A percentile compares a stretch with the other conserved stretches of the same genome.
Evolutionary conservation across 371 early-diverging fungal genomes (phyloP).

Genomic region (Mucor circinelloides): DNA sequence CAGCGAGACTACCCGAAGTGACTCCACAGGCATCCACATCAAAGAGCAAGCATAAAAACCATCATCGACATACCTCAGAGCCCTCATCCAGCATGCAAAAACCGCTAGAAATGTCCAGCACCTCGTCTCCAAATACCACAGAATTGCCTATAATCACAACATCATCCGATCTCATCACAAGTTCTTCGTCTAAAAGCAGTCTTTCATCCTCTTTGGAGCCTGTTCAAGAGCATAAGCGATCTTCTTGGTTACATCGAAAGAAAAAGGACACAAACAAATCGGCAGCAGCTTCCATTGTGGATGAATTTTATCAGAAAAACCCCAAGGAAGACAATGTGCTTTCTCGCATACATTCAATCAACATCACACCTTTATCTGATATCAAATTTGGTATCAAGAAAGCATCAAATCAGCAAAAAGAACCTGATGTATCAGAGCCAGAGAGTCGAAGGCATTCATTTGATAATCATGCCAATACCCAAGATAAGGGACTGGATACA

Average conservation of each 20-base stretch:
- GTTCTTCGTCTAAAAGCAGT: not conserved
- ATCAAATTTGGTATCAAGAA: not conserved
- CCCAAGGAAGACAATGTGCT: not conserved
- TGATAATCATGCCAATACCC: conserved; percentile 6
- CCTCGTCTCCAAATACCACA: not conserved
- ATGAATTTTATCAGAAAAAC: conserved; percentile 13
- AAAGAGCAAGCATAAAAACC: not conserved
- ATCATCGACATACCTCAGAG: not conserved
- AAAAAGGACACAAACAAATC: not conserved
- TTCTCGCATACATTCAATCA: not conserved
- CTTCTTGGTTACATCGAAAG: not conserved
- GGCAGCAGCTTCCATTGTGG: conserved; percentile 6
- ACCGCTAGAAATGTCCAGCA: not conserved
- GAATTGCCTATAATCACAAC: not conserved
- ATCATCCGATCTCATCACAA: not conserved
- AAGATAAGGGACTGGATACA: not conserved
- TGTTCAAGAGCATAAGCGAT: not conserved
- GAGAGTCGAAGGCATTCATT: conserved; percentile 21
- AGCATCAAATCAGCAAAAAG: not conserved
- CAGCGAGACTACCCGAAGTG: conserved; percentile 24
- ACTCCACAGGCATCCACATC: conserved; percentile 10
- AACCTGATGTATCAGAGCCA: not conserved
- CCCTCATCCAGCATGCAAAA: not conserved
- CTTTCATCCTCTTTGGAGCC: not conserved
- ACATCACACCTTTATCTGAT: conserved; percentile 1